phyloP scores from a whole-genome alignment of 192 early-diverging fungal genomes.

The Coemansia sp. region DNA sequence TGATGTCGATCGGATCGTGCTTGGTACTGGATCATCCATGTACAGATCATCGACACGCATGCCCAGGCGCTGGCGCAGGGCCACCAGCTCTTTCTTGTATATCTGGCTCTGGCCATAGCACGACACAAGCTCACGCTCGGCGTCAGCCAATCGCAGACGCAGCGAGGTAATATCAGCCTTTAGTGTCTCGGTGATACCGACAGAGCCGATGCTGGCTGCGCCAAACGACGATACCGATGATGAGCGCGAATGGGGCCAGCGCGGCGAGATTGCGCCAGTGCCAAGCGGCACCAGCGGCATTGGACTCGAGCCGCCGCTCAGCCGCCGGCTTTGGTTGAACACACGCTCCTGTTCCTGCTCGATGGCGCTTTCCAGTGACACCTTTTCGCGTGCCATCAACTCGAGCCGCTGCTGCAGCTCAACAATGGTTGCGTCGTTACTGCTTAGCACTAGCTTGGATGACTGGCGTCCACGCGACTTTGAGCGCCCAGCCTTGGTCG shows the following conservation, averaged over 20 bases:
- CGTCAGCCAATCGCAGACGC: conserved; percentile 52
- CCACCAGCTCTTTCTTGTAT: conserved; percentile 57
- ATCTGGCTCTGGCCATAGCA: conserved; percentile 56
- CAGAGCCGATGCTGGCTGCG: conserved; percentile 32
- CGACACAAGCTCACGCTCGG: conserved; percentile 53
- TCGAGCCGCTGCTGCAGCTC: conserved; percentile 71
- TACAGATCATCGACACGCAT: conserved; percentile 54
- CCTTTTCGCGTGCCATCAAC: conserved; percentile 83
- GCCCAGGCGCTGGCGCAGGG: conserved; percentile 53
- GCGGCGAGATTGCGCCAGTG: conserved; percentile 41
- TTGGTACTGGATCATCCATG: conserved; percentile 52
- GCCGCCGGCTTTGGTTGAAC: conserved; percentile 68
- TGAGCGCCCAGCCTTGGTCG: conserved; percentile 19
- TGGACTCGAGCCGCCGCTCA: conserved; percentile 79
- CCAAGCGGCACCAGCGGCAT: conserved; percentile 20
- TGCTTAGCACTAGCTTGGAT: conserved; percentile 11
- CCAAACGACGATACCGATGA: conserved; percentile 55
- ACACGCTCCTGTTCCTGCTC: conserved; percentile 93
- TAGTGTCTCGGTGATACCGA: conserved; percentile 53
- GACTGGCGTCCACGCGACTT: conserved; percentile 36
- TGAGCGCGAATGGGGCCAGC: conserved; percentile 51
- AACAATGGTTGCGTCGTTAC: conserved; percentile 30
- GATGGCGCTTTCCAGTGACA: conserved; percentile 84
- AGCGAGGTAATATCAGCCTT: conserved; percentile 56
- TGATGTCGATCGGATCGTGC: conserved; percentile 26